Base-by-base conservation (phyloP, 768 basidiomycete species). In the Tricholoma sp. region DNA sequence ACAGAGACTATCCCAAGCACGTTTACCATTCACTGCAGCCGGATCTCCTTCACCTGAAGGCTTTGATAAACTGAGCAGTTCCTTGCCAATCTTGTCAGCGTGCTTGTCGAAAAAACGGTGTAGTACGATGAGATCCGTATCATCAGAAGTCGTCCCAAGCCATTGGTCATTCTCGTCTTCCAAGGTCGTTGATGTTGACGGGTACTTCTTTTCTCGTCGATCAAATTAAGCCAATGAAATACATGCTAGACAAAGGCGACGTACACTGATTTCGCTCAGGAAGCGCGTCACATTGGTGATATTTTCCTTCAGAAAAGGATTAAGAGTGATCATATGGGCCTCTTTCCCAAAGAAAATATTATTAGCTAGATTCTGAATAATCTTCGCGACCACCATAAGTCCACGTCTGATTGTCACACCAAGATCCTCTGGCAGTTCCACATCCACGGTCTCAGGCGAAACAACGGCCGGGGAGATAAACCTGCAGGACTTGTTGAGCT, bases 281-380 rank as follows among this genome's bases (percentile, higher is more conserved):
- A 88, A 94, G 37, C 83, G 77, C 2, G 89, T 90, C 29, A 94
- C 83, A 41, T 80, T 83, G 33, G 82, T 74, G 52, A 91, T 88
- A 52, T 91, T 88, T 9, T 74, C 78, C 56, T 77, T 75, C 29
- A 92, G 71, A 72, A 94, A 94, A 11, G 79, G 76, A 67, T 95
- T 95, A 56, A 95, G 68, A 33, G 81, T 76, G 29, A 83, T 83
- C 90, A 94, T 93, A 63, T 92, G 86, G 3, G 84, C 81, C 63
- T 96, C 94, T 68, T 94, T 94, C 10, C 89, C 91, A 62, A 96
- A 96, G 65, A 91, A 85, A 50, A 95, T 88, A 62, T 97, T 96
- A 72, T 97, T 98, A 17, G 94, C 94, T 31, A 97, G 72, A 65
- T 92, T 94, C 70, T 96, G 94, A 47, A 97, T 86, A 55, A 95